These are phyloP conservation scores for Myriosclerotinia curreyana DNA, from an alignment of 2,329 filamentous ascomycete genomes.

Conservation along the genomic window DNA sequence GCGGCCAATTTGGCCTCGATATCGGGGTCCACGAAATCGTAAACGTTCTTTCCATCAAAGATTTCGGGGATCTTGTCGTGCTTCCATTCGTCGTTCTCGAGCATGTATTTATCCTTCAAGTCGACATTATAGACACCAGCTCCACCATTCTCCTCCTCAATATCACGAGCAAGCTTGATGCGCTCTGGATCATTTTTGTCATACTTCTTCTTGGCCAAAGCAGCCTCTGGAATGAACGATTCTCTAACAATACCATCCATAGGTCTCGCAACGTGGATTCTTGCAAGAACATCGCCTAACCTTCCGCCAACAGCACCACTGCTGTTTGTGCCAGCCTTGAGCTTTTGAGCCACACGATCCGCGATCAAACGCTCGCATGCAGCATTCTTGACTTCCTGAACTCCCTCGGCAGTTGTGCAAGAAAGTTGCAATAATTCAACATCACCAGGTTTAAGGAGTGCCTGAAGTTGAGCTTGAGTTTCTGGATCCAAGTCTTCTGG, in stretches of 20 bases:
- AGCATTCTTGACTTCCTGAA: slow-evolving; percentile 92
- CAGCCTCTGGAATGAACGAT: slow-evolving; percentile 82
- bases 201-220: slow-evolving; percentile 80
- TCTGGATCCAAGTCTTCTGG: slow-evolving; percentile 83
- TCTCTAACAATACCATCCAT: slow-evolving; percentile 76
- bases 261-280: slow-evolving; percentile 96
- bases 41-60: slow-evolving; percentile 93
- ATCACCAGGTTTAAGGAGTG: slow-evolving; percentile 79
- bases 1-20: slow-evolving; percentile 90
- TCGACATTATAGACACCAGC: slow-evolving; percentile 96
- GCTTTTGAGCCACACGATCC: slow-evolving; percentile 89
- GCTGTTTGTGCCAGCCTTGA: slow-evolving; percentile 82
- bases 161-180: slow-evolving; percentile 74
- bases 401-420: slow-evolving; percentile 90
- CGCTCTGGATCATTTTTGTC: slow-evolving; percentile 86
- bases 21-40: slow-evolving; percentile 95
- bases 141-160: slow-evolving; percentile 89
- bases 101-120: slow-evolving; percentile 80
- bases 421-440: slow-evolving; percentile 92
- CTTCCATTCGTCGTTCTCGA: slow-evolving; percentile 90
- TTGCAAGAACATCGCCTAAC: slow-evolving; percentile 83
- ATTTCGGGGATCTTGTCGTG: slow-evolving; percentile 94
- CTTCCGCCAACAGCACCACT: slow-evolving; percentile 75
- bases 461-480: slow-evolving; percentile 72
- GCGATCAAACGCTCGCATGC: slow-evolving; percentile 91